Percentiles rank a stretch among this genome's conserved stretches.
phyloP scores from a whole-genome alignment of 352 stramenopile genomes.

The Albugo candida region DNA sequence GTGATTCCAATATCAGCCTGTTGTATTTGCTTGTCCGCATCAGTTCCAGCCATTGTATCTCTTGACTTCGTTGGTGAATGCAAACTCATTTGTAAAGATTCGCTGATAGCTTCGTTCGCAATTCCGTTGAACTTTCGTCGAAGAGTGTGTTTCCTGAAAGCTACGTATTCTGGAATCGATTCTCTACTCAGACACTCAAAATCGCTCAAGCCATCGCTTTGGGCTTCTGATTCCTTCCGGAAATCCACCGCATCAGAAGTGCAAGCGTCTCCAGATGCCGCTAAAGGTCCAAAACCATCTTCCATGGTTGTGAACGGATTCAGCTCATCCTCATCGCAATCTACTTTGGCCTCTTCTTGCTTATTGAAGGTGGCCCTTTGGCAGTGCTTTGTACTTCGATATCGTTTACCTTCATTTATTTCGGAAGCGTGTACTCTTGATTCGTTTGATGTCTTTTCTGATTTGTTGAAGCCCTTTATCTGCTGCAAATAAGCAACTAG shows the following conservation, averaged over 20 bases:
- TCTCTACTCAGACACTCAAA: conserved; percentile 59
- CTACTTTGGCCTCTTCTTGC: conserved; percentile 2
- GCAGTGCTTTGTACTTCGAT: neutral
- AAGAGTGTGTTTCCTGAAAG: neutral
- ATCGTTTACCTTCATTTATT: neutral
- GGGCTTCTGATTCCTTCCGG: conserved; percentile 9
- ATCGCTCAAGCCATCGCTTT: conserved; percentile 19
- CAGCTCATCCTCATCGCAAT: conserved; percentile 31
- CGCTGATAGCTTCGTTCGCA: too few relatives aligned
- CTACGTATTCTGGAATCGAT: conserved; percentile 41
- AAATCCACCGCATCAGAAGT: conserved; percentile 17
- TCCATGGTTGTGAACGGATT: conserved; percentile 49
- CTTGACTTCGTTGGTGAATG: too few relatives aligned
- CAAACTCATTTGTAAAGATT: too few relatives aligned
- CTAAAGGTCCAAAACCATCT: conserved; percentile 4
- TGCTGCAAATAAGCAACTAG: conserved; percentile 37
- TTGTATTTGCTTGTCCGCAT: too few relatives aligned
- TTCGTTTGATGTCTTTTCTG: neutral
- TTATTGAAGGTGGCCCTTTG: neutral
- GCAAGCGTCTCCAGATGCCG: conserved; percentile 6
- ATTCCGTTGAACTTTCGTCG: too few relatives aligned
- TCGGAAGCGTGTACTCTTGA: neutral
- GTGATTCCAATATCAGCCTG: too few relatives aligned
- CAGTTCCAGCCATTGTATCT: too few relatives aligned
- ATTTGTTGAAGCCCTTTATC: neutral